Base-by-base conservation (phyloP, 345 rosid genomes). In the Moricandia moricandioides region DNA sequence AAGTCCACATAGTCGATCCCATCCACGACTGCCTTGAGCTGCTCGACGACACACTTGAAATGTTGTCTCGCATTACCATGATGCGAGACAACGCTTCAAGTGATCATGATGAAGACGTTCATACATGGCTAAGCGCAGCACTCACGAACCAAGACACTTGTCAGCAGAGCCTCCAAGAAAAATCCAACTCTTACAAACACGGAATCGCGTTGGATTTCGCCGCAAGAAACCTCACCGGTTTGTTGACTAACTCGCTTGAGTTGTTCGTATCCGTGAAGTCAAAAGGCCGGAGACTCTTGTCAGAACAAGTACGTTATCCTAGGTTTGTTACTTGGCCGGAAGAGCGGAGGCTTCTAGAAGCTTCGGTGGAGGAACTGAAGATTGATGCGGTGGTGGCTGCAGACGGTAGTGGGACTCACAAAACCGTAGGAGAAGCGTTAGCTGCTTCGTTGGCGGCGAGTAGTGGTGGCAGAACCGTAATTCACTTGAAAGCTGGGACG, bases 121-220 rank as follows among this genome's bases (percentile, higher is more conserved):
- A 79, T 7, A 87, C 91, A 27, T 85, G 87, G 87, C 85, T 87
- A 31, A 85, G 86, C 33, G 87, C 91, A 11, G 71, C 87, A 1
- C 76, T 87, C 14, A 87, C 91, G 8, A 85, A 87, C 39, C 88
- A 85, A 80, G 80, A 82, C 3, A 87, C 88, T 1, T 87, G 88
- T 70, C 52, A 80, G 9, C 79, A 83, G 5, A 82, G 91, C 65
- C 82, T 87, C 18, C 75, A 65, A 74, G 74, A 72, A 17, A 57
- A 67, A 10, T 63, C 57, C 4, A 77, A 72, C 12, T 55, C 56
- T 2, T 3, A 65, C 18, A 26, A 18, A 56, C 55, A 73, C 27
- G 68, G 37, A 13, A 61, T 29, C 1, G 16, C 35, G 27, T 60
- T 80, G 74, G 66, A 74, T 43, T 74, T 68, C 11, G 70, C 31